Conservation (phyloP, 768 basidiomycete species). For the Suillus subaureus region DNA sequence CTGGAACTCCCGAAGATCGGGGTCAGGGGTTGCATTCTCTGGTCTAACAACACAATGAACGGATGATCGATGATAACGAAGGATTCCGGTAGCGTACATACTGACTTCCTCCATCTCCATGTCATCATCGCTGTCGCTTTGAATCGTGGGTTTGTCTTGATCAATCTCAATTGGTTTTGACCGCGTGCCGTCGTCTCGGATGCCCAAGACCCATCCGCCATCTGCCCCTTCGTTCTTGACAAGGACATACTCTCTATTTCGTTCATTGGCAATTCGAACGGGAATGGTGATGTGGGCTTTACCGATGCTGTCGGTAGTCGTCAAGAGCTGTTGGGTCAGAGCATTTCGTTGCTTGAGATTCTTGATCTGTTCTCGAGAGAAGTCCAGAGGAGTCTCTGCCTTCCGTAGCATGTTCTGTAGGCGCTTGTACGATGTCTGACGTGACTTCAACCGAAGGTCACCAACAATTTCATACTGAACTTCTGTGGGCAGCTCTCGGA, state of each 20-base stretch:
- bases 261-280: slow-evolving; percentile 90
- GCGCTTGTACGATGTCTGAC: slow-evolving; percentile 91
- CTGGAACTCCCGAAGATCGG: slow-evolving; percentile 65
- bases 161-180: slow-evolving; percentile 89
- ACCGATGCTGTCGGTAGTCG: slow-evolving; percentile 91
- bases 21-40: slow-evolving; percentile 43
- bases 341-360: slow-evolving; percentile 87
- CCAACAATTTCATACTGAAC: slow-evolving; percentile 98
- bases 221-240: slow-evolving; percentile 86
- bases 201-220: slow-evolving; percentile 95
- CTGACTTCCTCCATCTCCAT: slow-evolving; percentile 82
- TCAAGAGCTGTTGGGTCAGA: slow-evolving; percentile 90
- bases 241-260: slow-evolving; percentile 93
- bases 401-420: slow-evolving; percentile 87
- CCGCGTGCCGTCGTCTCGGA: slow-evolving; percentile 82
- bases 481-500: slow-evolving; percentile 91
- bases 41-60: slow-evolving; percentile 32
- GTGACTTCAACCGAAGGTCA: slow-evolving; percentile 90
- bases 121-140: slow-evolving; percentile 47
- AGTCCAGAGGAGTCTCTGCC: slow-evolving; percentile 85
- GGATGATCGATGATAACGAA: slow-evolving; percentile 5
- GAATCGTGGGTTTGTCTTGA: slow-evolving; percentile 46
- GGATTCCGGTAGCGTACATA: slow-evolving; percentile 49
- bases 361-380: slow-evolving; percentile 94
- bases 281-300: slow-evolving; percentile 90